A percentile compares a stretch with the other conserved stretches of the same genome.
These are phyloP conservation scores for Tulasnella sp. DNA, from an alignment of 768 basidiomycete genomes.

Conservation along the genomic window DNA sequence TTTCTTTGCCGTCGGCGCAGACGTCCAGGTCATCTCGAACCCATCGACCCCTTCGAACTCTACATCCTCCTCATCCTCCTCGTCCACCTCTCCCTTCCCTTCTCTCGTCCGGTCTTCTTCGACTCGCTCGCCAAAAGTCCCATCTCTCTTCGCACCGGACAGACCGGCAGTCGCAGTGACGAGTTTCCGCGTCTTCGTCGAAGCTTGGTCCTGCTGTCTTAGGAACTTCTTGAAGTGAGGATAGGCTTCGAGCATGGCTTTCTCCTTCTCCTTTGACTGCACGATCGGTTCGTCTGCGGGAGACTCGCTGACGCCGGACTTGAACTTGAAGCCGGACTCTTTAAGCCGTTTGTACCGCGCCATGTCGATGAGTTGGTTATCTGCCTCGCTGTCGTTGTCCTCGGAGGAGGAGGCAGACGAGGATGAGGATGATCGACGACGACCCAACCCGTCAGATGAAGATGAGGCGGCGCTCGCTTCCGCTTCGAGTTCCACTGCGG, in stretches of 20 bases:
- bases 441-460: constrained; percentile 20
- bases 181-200: background rate
- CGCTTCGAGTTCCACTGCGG: constrained; percentile 79
- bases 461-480: constrained; percentile 62
- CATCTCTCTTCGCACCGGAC: constrained; percentile 22
- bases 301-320: constrained; percentile 7
- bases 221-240: constrained; percentile 1
- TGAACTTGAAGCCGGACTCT: constrained; percentile 10
- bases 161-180: constrained; percentile 11
- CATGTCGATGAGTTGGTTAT: constrained; percentile 15
- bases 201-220: background rate
- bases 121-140: background rate
- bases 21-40: constrained; percentile 23
- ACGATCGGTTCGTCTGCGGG: constrained; percentile 10
- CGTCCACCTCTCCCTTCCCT: background rate
- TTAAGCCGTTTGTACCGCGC: background rate
- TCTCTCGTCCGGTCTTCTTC: background rate
- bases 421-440: background rate
- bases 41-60: constrained; percentile 49
- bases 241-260: background rate
- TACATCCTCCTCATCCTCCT: constrained; percentile 9
- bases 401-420: background rate
- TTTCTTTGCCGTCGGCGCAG: constrained; percentile 19
- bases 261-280: background rate
- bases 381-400: constrained; percentile 17